phyloP scores from a whole-genome alignment of 257 asterid genomes.

The Solanum medicagineum region DNA sequence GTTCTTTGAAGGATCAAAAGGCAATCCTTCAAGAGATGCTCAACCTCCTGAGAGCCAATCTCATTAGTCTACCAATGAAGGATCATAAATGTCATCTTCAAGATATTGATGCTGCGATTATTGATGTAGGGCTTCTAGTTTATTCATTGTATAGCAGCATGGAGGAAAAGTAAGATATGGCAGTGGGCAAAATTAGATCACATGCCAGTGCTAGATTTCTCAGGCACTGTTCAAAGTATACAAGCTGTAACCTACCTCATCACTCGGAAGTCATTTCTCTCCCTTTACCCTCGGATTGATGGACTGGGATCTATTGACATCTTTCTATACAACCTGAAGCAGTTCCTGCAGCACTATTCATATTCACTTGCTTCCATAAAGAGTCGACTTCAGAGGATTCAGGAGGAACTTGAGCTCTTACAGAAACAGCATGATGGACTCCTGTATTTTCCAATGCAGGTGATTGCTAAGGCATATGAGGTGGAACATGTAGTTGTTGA shows the following conservation, averaged over 20 bases:
- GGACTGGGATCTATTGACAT: neutral
- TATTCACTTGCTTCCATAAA: neutral
- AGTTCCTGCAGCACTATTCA: neutral
- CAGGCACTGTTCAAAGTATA: neutral
- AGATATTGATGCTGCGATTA: neutral
- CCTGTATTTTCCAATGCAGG: neutral
- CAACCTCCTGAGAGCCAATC: neutral
- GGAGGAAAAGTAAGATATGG: neutral
- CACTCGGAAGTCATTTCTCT: neutral
- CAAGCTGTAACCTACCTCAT: neutral
- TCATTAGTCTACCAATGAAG: neutral
- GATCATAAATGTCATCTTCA: neutral
- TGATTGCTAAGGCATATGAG: constrained; percentile 4
- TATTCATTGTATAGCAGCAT: neutral
- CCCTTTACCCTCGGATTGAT: neutral
- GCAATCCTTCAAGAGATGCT: neutral
- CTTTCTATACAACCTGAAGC: neutral
- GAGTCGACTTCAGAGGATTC: neutral
- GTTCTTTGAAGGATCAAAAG: neutral
- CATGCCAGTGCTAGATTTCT: neutral
- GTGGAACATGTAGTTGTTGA: constrained; percentile 5
- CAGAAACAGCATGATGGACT: neutral
- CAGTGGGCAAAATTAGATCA: neutral
- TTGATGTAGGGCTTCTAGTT: neutral
- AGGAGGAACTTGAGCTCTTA: neutral